These are phyloP conservation scores for Fomitopsis pulvina DNA, from an alignment of 768 basidiomycete genomes.

Conservation along the genomic window DNA sequence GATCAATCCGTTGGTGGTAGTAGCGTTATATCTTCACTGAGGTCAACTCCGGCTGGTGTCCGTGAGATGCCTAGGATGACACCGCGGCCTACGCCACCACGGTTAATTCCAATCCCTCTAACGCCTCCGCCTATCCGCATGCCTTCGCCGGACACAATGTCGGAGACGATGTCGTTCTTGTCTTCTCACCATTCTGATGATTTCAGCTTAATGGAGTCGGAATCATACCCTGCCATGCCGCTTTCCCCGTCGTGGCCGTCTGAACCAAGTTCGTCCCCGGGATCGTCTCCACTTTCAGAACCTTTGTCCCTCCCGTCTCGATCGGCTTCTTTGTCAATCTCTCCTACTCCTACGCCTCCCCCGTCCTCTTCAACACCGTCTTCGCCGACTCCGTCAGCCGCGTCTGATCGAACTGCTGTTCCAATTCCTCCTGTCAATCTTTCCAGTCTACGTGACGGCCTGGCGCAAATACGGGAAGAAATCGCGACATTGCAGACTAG, in stretches of 20 bases:
- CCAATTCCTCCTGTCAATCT: slow-evolving; percentile 28
- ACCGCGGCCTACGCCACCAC: slow-evolving; percentile 10
- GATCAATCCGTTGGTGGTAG: slow-evolving; percentile 43
- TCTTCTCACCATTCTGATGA: slow-evolving; percentile 76
- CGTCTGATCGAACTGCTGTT: slow-evolving; percentile 30
- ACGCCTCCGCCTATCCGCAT: slow-evolving; percentile 41
- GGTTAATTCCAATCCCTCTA: slow-evolving; percentile 27
- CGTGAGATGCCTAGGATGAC: slow-evolving; percentile 12
- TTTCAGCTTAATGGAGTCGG: slow-evolving; percentile 36
- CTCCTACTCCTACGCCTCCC: not conserved
- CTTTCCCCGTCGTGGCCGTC: slow-evolving; percentile 32
- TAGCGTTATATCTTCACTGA: slow-evolving; percentile 26
- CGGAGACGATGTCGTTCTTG: slow-evolving; percentile 36
- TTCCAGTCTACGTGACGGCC: slow-evolving; percentile 42
- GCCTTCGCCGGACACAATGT: slow-evolving; percentile 31
- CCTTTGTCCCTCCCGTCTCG: slow-evolving; percentile 3
- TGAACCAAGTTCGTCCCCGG: slow-evolving; percentile 23
- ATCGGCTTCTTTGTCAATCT: not conserved
- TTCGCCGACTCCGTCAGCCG: slow-evolving; percentile 28
- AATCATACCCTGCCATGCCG: slow-evolving; percentile 22
- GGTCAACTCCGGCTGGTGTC: slow-evolving; percentile 10
- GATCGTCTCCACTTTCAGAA: slow-evolving; percentile 19
- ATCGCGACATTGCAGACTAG: slow-evolving; percentile 53
- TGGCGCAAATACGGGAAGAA: slow-evolving; percentile 55
- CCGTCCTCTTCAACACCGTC: slow-evolving; percentile 2